A percentile compares a stretch with the other conserved stretches of the same genome.
These are phyloP conservation scores for Apiotrichum siamense DNA, from an alignment of 1,284 basidiomycete species.

Conservation along the genomic window DNA sequence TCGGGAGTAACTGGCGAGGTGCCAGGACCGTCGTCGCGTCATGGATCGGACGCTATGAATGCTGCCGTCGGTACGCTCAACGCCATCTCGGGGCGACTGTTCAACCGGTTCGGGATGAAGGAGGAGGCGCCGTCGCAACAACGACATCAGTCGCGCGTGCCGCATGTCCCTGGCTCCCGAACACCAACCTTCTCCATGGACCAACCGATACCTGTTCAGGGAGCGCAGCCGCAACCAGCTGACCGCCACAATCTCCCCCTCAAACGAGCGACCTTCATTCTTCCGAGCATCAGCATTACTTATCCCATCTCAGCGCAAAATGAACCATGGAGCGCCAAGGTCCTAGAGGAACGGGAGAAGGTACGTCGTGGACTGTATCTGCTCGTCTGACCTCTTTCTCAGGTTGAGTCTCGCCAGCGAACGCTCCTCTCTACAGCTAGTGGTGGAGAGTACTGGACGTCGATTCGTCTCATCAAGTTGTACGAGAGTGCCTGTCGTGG, in stretches of 20 bases:
- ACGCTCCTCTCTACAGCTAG: conserved; percentile 54
- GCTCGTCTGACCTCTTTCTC: conserved; percentile 2
- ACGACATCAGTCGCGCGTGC: background rate
- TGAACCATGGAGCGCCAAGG: conserved; percentile 66
- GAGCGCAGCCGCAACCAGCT: background rate
- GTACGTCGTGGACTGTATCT: conserved; percentile 15
- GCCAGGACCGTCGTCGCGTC: conserved; percentile 9
- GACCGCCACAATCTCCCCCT: conserved; percentile 52
- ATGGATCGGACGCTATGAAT: conserved; percentile 9
- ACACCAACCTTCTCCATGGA: background rate
- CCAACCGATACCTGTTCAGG: background rate
- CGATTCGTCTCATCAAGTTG: conserved; percentile 35
- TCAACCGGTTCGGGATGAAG: conserved; percentile 23
- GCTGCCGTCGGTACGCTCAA: conserved; percentile 29
- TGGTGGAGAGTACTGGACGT: conserved; percentile 45
- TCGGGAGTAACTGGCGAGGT: conserved; percentile 31
- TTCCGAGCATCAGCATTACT: conserved; percentile 71
- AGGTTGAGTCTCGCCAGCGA: conserved; percentile 53
- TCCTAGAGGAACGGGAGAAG: conserved; percentile 49
- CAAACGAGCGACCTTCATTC: conserved; percentile 76
- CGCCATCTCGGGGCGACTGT: conserved; percentile 26
- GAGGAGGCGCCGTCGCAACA: background rate
- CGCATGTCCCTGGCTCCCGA: no score
- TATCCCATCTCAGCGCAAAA: conserved; percentile 77
- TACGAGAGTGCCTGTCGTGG: conserved; percentile 46